These are phyloP conservation scores for Chalciporus pseudorubinellus DNA, from an alignment of 768 basidiomycete genomes.

Conservation along the genomic window DNA sequence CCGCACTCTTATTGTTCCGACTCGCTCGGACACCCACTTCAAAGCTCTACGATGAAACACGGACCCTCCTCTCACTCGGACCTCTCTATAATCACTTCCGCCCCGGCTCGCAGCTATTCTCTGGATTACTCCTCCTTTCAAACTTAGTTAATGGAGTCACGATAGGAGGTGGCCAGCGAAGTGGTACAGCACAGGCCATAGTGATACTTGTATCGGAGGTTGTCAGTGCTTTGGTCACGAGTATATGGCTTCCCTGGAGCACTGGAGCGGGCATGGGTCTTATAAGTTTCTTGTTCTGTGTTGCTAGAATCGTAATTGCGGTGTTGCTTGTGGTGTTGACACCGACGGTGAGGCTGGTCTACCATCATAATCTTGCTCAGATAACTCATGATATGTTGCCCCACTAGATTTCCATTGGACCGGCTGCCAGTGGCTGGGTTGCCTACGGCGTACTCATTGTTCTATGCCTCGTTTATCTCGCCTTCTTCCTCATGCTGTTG, in stretches of 20 bases:
- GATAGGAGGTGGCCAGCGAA: conserved; percentile 86
- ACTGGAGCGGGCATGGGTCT: conserved; percentile 96
- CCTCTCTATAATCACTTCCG: conserved; percentile 95
- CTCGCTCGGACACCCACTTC: conserved; percentile 78
- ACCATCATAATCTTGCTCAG: not conserved
- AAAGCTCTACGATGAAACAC: conserved; percentile 93
- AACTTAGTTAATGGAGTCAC: conserved; percentile 82
- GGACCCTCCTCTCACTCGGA: conserved; percentile 85
- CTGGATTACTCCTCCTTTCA: conserved; percentile 72
- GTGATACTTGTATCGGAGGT: conserved; percentile 90
- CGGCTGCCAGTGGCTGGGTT: conserved; percentile 85
- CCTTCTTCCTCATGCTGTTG: conserved; percentile 76
- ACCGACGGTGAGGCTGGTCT: conserved; percentile 62
- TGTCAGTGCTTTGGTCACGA: conserved; percentile 80
- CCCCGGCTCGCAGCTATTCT: conserved; percentile 87
- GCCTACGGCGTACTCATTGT: conserved; percentile 90
- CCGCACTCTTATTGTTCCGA: conserved; percentile 71
- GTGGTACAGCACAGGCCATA: conserved; percentile 89
- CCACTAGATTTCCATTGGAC: conserved; percentile 76
- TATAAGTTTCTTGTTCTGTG: conserved; percentile 90
- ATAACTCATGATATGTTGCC: conserved; percentile 11
- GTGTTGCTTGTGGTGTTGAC: conserved; percentile 89
- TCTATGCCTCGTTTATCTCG: conserved; percentile 75
- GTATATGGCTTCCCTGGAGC: conserved; percentile 95
- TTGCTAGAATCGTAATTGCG: conserved; percentile 84